phyloP scores from a whole-genome alignment of 1,284 basidiomycete species.

The Amylostereum areolatum region DNA sequence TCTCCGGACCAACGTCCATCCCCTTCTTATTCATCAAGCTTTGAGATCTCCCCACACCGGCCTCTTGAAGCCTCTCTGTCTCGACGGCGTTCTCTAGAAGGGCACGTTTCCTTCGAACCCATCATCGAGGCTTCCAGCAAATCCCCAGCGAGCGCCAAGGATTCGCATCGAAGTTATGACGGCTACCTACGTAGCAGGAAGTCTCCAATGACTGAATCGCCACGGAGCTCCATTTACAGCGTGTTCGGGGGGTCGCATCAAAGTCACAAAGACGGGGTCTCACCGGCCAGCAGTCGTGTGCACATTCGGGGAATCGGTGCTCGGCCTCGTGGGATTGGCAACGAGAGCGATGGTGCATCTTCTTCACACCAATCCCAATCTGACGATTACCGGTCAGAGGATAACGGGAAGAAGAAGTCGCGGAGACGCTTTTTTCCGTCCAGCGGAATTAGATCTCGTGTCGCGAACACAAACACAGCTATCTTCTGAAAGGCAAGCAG shows the following conservation, averaged over 20 bases:
- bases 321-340: slow-evolving; percentile 28
- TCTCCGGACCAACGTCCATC: slow-evolving; percentile 22
- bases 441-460: slow-evolving; percentile 9
- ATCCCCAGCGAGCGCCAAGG: slow-evolving; percentile 30
- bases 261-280: slow-evolving; percentile 25
- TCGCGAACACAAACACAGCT: slow-evolving; percentile 16
- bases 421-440: slow-evolving; percentile 10
- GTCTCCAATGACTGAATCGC: slow-evolving; percentile 25
- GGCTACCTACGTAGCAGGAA: slow-evolving; percentile 32
- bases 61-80: slow-evolving; percentile 37
- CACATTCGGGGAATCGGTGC: slow-evolving; percentile 33
- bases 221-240: slow-evolving; percentile 28
- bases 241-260: slow-evolving; percentile 31
- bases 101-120: slow-evolving; percentile 33
- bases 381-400: slow-evolving; percentile 33
- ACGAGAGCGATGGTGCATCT: slow-evolving; percentile 40
- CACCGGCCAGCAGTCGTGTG: slow-evolving; percentile 36
- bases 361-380: slow-evolving; percentile 45
- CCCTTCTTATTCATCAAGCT: slow-evolving; percentile 21
- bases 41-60: slow-evolving; percentile 23
- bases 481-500: slow-evolving; percentile 14
- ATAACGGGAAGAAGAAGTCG: slow-evolving; percentile 16
- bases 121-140: slow-evolving; percentile 21
- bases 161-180: slow-evolving; percentile 39
- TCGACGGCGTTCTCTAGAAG: slow-evolving; percentile 38